Conservation (phyloP, 2,329 filamentous ascomycete species). For the Diaporthe vaccinii region DNA sequence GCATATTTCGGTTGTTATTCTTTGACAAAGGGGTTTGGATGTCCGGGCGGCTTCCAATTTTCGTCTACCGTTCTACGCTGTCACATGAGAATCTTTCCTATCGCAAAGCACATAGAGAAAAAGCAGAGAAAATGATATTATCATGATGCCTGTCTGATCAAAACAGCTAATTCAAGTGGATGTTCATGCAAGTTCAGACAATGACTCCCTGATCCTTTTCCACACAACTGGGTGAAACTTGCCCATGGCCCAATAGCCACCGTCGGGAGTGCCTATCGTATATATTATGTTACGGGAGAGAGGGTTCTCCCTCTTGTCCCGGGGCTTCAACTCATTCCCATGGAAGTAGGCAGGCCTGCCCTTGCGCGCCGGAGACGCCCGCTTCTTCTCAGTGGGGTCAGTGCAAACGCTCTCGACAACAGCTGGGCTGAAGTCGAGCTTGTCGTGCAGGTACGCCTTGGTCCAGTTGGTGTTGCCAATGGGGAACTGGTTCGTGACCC, state of each 20-base stretch:
- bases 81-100: background rate
- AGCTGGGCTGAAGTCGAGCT: slow-evolving; percentile 48
- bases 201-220: background rate
- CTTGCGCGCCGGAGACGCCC: background rate
- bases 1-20: too few relatives aligned
- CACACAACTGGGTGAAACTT: slow-evolving; percentile 9
- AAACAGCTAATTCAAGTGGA: background rate
- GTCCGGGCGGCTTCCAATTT: too few relatives aligned
- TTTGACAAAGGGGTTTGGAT: too few relatives aligned
- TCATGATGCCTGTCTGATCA: background rate
- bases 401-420: background rate
- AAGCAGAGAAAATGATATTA: background rate
- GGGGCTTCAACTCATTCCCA: background rate
- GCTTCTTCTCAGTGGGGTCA: background rate
- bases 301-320: background rate
- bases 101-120: background rate
- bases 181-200: background rate
- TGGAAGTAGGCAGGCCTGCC: slow-evolving; percentile 10
- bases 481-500: slow-evolving; percentile 49
- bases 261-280: background rate
- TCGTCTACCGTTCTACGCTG: too few relatives aligned
- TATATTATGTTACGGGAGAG: slow-evolving; percentile 4
- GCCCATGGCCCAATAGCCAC: slow-evolving; percentile 1
- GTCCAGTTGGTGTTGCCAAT: slow-evolving; percentile 50
- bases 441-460: slow-evolving; percentile 47